Evolutionary conservation across 1,284 basidiomycete genomes (phyloP), one percentile per base, ranked within the genome.

Genomic region (Trametes pubescens): DNA sequence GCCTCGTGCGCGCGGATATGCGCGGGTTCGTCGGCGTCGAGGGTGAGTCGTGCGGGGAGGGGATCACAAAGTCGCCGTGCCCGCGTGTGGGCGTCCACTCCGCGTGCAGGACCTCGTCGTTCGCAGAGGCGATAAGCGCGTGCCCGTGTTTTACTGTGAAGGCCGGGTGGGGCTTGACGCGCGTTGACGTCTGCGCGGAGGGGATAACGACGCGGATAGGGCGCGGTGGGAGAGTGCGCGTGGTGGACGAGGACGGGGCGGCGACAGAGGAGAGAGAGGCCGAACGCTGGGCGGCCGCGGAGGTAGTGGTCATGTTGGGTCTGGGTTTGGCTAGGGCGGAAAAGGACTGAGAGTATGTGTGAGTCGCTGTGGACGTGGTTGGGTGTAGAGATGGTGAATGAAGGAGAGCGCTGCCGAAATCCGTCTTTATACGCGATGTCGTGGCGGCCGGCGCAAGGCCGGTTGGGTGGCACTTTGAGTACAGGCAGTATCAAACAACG

Each of bases 1-100:
- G 56, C 34, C 46, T 38, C 56, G 46, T 35, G 44, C 56, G 56
- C 44, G 46, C 46, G 34, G 46, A 37, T 21, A 35, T 13, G 14
- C 56, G 56, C 16, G 16, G 34, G 6, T 29, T 21, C 47, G 56
- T 38, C 34, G 46, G 35, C 13, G 46, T 57, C 32, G 46, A 21
- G 18, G 56, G 56, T 1, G 56, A 57, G 46, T 29, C 46, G 34
- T 34, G 8, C 14, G 43, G 18, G n/a, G 55, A 37, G 32, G 44
- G 21, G 44, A 37, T 4, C 26, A 13, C 24, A 5, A 26, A 26
- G 16, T 48, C 34, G 21, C 46, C 56, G 47, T 57, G 47, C 14
- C 44, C 29, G 29, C 8, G 29, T 32, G 29, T 32, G 29, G 8
- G 8, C 4, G 29, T 32, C 29, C n/a, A n/a, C n/a, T 32, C 29